A percentile compares a stretch with the other conserved stretches of the same genome.
Evolutionary conservation across 306 rosid genomes (phyloP).

Genomic region (Rosa persica): DNA sequence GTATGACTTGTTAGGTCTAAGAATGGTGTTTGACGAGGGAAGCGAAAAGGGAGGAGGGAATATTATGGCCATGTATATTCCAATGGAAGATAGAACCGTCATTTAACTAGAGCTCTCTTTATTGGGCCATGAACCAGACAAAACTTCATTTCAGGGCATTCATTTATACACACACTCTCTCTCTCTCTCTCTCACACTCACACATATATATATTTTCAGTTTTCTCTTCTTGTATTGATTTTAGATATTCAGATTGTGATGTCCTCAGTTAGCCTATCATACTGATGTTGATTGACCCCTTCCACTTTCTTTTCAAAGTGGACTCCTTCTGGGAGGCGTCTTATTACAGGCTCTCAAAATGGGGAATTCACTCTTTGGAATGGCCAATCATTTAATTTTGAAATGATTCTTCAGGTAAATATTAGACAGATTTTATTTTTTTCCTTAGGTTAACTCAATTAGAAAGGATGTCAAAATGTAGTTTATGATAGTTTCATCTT

Average conservation of each 20-base stretch:
- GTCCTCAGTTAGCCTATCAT: conserved; percentile 27
- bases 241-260: conserved; percentile 9
- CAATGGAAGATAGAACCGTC: neutral
- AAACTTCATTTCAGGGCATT: neutral
- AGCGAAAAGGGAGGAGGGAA: neutral
- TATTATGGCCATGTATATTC: neutral
- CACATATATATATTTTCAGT: neutral
- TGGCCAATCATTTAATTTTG: conserved; percentile 98
- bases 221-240: neutral
- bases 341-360: conserved; percentile 96
- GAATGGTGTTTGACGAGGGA: neutral
- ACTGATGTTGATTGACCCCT: conserved; percentile 31
- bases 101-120: neutral
- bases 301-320: conserved; percentile 47
- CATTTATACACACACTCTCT: no score
- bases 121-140: neutral
- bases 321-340: conserved; percentile 99
- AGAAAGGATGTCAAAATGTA: conserved; percentile 12
- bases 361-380: conserved; percentile 99
- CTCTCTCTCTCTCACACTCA: no score
- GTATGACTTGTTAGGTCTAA: neutral
- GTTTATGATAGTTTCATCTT: conserved; percentile 16
- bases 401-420: conserved; percentile 97
- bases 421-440: neutral
- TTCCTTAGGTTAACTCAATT: neutral